Evolutionary conservation across 2,329 filamentous ascomycete genomes (phyloP), one percentile per base, ranked within the genome.

Genomic region (Aspergillus sp.): DNA sequence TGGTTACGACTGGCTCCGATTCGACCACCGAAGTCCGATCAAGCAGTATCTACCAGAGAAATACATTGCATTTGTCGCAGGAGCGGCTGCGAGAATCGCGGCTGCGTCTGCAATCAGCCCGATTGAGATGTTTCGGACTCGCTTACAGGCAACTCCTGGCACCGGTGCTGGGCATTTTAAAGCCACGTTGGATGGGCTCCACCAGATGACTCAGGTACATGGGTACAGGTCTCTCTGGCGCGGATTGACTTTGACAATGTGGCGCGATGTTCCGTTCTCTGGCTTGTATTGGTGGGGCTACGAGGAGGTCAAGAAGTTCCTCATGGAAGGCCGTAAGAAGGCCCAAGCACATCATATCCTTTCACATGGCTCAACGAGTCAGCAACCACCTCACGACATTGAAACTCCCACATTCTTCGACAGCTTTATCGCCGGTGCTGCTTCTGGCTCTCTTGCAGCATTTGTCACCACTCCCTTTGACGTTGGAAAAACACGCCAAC

Each of bases 211-310:
- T 1, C 79, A 80, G 9, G 74, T 76, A 0, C 82, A 89, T 56
- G 94, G 94, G 2, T 91, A 94, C 61, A 80, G 81, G 1, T 90
- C 91, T 2, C 77, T 99, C 0, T 99, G 94, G 94, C 82, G 93
- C 52, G 94, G 94, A 0, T 75, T 99, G 50, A 91, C 88, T 0
- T 77, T 99, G 63, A 97, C 93, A 0, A 81, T 99, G 53, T 99
- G 94, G 94, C 83, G 94, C 58, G 94, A 99, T 67, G 94, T 97
- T 0, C 94, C 94, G 0, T 99, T 99, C 66, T 97, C 93, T 1
- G 94, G 89, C 3, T 82, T 99, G 42, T 99, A 99, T 76, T 99
- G 94, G 94, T 95, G 89, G 86, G 93, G 94, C 11, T 99, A 99
- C 69, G 94, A 99, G 76, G 85, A 83, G 16, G 86, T 93, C 50